Evolutionary conservation across 2,329 filamentous ascomycete species (phyloP), one percentile per base, ranked within the genome.

Genomic region (Periconia macrospinosa): DNA sequence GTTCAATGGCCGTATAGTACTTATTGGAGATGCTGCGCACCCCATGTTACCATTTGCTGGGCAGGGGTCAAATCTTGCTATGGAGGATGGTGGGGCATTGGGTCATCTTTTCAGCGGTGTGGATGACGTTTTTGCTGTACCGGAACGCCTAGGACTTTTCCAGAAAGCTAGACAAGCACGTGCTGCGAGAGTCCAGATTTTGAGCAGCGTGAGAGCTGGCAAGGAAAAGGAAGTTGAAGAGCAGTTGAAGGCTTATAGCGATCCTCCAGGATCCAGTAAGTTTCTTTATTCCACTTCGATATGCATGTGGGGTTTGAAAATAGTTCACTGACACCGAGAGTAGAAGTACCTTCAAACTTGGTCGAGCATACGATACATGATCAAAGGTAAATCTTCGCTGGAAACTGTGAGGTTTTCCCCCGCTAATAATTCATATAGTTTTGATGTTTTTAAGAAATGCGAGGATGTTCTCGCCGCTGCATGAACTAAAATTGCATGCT

Each of bases 11-110:
- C 17, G 33, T 14, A 43, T 53, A 8, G 51, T 53, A 14, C 43
- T 53, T 2, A 53, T 53, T 30, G 51, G 51, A 17, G 51, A 53
- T n/a, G 27, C 51, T 17, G 51, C 47, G 2, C 51, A 53, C 41
- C 51, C 51, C 46, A 53, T 53, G 51, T 33, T 49, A 2, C 51
- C 51, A 2, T 53, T 53, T 23, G 41, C 30, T n/a, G 51, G 46
- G 15, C 51, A 53, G 42, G 51, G 51, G 14, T 46, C 51, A 15
- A 30, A 44, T 6, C 30, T 18, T 6, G 51, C 51, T 11, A 49
- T 53, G 15, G 51, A 53, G 20, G 51, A 53, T 20, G 51, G 40
- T 13, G 51, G 46, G 10, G 30, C 51, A 15, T 17, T 53, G 11
- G 51, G 51, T 23, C 27, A 33, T 20, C 46, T 53, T 14, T 53